Evolutionary conservation across 2,329 filamentous ascomycete species (phyloP).

Genomic region (Neonectria hederae): DNA sequence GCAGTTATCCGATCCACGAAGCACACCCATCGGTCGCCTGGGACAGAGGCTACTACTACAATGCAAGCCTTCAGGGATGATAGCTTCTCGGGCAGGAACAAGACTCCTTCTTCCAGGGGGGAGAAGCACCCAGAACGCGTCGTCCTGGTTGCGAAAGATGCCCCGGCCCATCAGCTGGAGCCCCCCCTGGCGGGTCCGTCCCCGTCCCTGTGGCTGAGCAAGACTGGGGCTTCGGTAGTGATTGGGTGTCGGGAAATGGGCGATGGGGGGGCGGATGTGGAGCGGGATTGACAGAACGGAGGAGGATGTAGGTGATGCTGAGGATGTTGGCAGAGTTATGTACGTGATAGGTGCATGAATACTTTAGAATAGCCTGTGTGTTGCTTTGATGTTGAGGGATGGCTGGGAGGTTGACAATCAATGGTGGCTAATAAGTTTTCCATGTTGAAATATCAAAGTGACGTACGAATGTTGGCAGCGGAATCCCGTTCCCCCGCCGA

Average conservation of each 20-base stretch:
- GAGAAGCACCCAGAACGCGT: background rate
- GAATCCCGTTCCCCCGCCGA: constrained; percentile 22
- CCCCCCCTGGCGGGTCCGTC: constrained; percentile 2
- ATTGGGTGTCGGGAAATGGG: constrained; percentile 3
- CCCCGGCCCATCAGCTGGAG: background rate
- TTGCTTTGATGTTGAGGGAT: background rate
- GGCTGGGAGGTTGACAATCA: background rate
- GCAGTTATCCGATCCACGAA: no score
- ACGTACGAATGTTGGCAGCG: background rate
- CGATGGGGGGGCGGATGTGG: constrained; percentile 3
- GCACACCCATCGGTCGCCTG: no score
- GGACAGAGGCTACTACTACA: background rate
- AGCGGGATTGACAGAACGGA: background rate
- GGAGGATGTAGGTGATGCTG: background rate
- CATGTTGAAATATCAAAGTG: background rate
- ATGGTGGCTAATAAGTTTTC: background rate
- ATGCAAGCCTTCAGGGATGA: background rate
- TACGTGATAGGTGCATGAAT: no score
- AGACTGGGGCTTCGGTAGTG: background rate
- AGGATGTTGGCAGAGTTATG: background rate
- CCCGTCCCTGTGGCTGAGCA: constrained; percentile 18
- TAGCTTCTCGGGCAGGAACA: background rate
- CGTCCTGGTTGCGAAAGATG: background rate
- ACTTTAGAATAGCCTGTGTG: background rate
- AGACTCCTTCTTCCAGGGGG: background rate